Evolutionary conservation across 352 stramenopile genomes (phyloP), one percentile per base, ranked within the genome.

Genomic region (Phytophthora nicotianae): DNA sequence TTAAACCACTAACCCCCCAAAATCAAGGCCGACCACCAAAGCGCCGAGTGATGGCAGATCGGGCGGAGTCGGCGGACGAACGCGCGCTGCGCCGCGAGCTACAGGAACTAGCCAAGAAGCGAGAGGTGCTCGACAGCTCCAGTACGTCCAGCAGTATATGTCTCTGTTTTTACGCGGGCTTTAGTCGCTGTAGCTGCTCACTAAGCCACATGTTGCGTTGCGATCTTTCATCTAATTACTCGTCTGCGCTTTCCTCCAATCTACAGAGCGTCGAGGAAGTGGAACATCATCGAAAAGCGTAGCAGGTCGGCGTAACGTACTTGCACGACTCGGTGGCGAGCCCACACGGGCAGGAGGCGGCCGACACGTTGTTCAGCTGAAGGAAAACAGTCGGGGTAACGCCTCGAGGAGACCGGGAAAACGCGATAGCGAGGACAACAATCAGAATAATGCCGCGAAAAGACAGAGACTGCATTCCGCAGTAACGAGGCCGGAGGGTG

Each of bases 51-150:
- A 71, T 73, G 56, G 47, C 48, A 32, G 56, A 65, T 63, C 58
- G 43, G 45, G 56, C 47, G 23, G 61, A 71, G 45, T 79, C 75
- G 54, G 75, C 65, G 41, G 70, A 82, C 41, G 82, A 91, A 45
- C 79, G 75, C 8, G 79, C 72, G 37, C 48, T 91, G 52, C 77
- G 76, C 7, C 73, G 68, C 26, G 79, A 91, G 58, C 68, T 89
- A 45, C 65, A 79, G 41, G 68, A 68, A 37, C 54, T 89, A 7
- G 56, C 76, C 11, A 86, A 84, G 51, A 85, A 83, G 56, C 74
- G 77, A 24, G 71, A 82, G 68, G 64, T 60, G 19, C 68, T 91
- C 40, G 49, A 81, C 10, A 68, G 51, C 10, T 52, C 58, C 11
- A 70, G 72, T 81, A 60, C 52, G 72, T 72, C 1, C 17, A 20